These are phyloP conservation scores for Fraxinus sp. DNA, from an alignment of 305 asterid species.

Conservation along the genomic window DNA sequence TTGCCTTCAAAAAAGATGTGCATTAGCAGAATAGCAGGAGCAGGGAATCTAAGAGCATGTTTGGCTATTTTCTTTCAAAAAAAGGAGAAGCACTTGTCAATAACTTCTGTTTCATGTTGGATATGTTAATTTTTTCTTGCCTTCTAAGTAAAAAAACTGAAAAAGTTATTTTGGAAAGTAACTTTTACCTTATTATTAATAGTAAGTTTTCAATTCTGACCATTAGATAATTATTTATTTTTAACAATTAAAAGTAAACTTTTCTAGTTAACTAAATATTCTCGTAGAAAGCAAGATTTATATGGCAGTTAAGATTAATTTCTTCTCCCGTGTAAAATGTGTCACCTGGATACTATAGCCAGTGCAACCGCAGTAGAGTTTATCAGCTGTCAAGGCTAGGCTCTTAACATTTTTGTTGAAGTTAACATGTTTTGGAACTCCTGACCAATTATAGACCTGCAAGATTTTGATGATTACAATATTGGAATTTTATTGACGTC, in stretches of 20 bases:
- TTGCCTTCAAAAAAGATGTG: neutral
- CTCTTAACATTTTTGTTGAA: constrained; percentile 72
- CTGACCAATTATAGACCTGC: constrained; percentile 80
- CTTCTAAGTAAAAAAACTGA: neutral
- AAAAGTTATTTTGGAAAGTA: neutral
- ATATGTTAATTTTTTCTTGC: neutral
- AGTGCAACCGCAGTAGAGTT: constrained; percentile 75
- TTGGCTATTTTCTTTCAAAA: neutral
- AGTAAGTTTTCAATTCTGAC: neutral
- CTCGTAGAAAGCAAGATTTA: neutral
- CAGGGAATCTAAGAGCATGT: neutral
- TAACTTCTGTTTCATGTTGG: neutral
- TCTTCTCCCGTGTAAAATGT: neutral
- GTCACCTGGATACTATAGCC: constrained; percentile 65
- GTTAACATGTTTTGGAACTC: constrained; percentile 54
- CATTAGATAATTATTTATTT: neutral
- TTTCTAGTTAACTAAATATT: neutral
- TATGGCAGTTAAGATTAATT: neutral
- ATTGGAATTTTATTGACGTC: neutral
- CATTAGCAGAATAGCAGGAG: neutral
- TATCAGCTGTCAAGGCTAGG: constrained; percentile 50
- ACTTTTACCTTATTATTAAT: neutral
- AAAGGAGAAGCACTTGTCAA: neutral
- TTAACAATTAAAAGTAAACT: neutral
- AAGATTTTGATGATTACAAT: constrained; percentile 7